Percentiles rank a stretch among this genome's conserved stretches.
These are phyloP conservation scores for Acanthamoeba lenticulata DNA, from an alignment of 208 protist species.

Conservation along the genomic window DNA sequence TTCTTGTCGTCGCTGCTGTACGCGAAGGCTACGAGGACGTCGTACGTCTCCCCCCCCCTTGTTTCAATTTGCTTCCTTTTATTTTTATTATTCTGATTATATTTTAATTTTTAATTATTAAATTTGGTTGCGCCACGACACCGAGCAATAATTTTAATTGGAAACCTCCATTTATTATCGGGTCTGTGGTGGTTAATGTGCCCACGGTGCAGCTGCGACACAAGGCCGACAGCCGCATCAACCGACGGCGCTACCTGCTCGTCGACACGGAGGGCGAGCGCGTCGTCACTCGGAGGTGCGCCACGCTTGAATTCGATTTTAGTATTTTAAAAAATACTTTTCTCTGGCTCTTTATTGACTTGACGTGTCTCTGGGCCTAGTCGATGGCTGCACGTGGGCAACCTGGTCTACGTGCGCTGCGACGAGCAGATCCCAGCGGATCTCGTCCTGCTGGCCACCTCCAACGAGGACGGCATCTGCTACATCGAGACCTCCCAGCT, in stretches of 20 bases:
- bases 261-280: constrained; percentile 7
- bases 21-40: constrained; percentile 96
- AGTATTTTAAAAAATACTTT: neutral
- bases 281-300: constrained; percentile 8
- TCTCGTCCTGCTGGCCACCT: constrained; percentile 76
- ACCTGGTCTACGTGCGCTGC: constrained; percentile 6
- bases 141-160: neutral
- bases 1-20: constrained; percentile 92
- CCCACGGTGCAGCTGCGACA: neutral
- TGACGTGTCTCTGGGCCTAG: neutral
- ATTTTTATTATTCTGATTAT: neutral
- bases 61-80: constrained; percentile 47
- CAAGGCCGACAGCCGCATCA: constrained; percentile 33
- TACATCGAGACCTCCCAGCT: constrained; percentile 82
- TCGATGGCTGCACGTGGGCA: constrained; percentile 21
- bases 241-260: constrained; percentile 1
- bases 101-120: neutral
- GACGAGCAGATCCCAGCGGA: constrained; percentile 82
- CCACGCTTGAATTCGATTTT: neutral
- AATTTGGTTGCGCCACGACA: neutral
- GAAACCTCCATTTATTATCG: neutral
- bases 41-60: constrained; percentile 84
- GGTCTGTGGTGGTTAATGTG: neutral
- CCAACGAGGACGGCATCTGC: constrained; percentile 74
- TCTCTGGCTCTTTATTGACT: neutral